Percentiles rank a stretch among this genome's conserved stretches.
Conservation (phyloP, 2,329 filamentous ascomycete genomes). For the Pyrenophora graminea region DNA sequence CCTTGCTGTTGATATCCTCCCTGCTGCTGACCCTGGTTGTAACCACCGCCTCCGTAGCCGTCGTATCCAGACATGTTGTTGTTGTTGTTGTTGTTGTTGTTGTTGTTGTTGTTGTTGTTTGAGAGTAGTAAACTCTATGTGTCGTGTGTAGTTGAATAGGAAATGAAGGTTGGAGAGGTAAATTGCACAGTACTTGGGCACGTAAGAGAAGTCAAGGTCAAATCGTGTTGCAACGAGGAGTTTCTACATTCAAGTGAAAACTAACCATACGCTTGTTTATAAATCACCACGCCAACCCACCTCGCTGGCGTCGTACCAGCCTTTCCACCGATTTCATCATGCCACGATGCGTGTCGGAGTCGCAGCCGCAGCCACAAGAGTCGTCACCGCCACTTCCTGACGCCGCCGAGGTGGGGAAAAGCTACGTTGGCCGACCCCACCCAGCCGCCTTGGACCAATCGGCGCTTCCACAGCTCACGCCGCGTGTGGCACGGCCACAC, state of each 20-base stretch:
- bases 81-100: neutral
- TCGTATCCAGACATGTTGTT: slow-evolving; percentile 19
- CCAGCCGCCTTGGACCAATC: slow-evolving; percentile 2
- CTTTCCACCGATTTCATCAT: neutral
- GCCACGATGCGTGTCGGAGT: neutral
- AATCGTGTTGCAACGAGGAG: neutral
- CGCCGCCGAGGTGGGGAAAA: neutral
- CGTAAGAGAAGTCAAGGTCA: neutral
- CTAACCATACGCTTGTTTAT: neutral
- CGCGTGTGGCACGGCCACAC: slow-evolving; percentile 2
- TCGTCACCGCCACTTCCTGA: slow-evolving; percentile 12
- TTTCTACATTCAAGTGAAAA: neutral
- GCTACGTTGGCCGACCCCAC: slow-evolving; percentile 7
- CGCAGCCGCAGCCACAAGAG: slow-evolving; percentile 4
- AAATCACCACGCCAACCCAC: neutral
- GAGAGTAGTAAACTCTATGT: neutral
- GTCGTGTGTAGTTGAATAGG: neutral
- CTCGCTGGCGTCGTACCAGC: neutral
- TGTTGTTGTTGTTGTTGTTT: slow-evolving; percentile 4
- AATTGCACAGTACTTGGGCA: neutral
- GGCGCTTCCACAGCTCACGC: neutral
- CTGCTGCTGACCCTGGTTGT: slow-evolving; percentile 7
- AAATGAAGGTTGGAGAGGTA: neutral
- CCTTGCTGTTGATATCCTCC: slow-evolving; percentile 1
- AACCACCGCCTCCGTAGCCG: slow-evolving; percentile 6